phyloP scores from a whole-genome alignment of 106 monocot species.

The Dendrobium huoshanense region DNA sequence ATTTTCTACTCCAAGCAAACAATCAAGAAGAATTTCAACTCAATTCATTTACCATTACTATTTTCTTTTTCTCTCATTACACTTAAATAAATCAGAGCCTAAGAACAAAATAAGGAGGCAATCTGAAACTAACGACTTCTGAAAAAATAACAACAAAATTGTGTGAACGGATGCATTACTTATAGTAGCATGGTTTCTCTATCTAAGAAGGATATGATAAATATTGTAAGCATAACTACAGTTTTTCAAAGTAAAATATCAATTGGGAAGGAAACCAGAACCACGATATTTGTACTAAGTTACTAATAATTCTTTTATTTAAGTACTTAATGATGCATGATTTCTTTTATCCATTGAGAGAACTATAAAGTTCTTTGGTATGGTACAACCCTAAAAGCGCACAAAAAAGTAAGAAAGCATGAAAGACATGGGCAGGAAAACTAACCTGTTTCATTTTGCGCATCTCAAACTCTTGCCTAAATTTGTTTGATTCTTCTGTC shows the following conservation, averaged over 20 bases:
- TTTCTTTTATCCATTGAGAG: not conserved
- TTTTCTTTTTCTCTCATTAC: not conserved
- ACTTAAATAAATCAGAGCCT: not conserved
- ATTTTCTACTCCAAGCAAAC: not conserved
- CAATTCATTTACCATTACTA: not conserved
- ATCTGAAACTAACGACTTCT: not conserved
- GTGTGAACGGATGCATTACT: not conserved
- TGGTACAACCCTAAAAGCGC: not conserved
- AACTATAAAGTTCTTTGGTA: not conserved
- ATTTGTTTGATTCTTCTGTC: constrained; percentile 81
- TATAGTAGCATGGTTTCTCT: not conserved
- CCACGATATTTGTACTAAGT: not conserved
- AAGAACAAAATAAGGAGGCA: not conserved
- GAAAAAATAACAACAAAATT: not conserved
- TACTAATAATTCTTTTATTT: not conserved
- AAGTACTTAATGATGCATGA: not conserved
- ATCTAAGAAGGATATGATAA: not conserved
- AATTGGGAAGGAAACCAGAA: not conserved
- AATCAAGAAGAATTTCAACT: not conserved
- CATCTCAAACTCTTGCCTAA: constrained; percentile 93
- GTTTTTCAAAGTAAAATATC: too few species aligned
- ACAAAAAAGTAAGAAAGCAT: not conserved
- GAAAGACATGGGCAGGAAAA: not conserved
- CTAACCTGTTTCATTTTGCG: constrained; percentile 91
- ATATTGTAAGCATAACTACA: not conserved